Evolutionary conservation across 208 protist species (phyloP).

Genomic region (Crithidia expoeki): DNA sequence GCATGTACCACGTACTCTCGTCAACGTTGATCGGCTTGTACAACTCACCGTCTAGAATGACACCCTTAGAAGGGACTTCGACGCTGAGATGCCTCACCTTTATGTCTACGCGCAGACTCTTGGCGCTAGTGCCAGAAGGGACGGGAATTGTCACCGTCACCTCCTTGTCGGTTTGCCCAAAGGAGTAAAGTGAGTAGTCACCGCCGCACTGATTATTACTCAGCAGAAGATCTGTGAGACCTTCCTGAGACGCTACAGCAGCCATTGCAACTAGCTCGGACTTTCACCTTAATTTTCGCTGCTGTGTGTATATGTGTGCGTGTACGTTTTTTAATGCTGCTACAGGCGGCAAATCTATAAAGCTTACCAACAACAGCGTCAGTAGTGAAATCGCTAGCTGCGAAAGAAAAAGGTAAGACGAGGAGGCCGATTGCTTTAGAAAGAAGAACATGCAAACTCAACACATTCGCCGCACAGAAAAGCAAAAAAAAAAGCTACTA

Average conservation of each 20-base stretch:
- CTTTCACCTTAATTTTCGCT: too few species aligned
- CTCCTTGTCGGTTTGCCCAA: constrained; percentile 81
- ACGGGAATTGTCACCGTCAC: constrained; percentile 73
- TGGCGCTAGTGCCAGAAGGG: constrained; percentile 47
- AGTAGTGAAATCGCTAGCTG: too few species aligned
- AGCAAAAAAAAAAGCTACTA: too few species aligned
- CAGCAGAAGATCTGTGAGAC: constrained; percentile 69
- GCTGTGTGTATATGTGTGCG: too few species aligned
- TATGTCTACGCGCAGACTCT: constrained; percentile 70
- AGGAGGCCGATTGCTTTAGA: too few species aligned
- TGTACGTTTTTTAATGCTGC: too few species aligned
- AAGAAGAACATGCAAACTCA: too few species aligned
- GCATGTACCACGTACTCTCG: constrained; percentile 87
- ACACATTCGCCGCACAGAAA: too few species aligned
- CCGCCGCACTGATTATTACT: constrained; percentile 86
- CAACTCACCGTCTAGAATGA: constrained; percentile 70
- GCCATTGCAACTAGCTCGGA: constrained; percentile 59
- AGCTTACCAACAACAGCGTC: too few species aligned
- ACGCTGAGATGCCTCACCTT: constrained; percentile 45
- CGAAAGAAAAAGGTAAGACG: too few species aligned
- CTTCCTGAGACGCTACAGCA: constrained; percentile 60
- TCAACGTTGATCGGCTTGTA: constrained; percentile 79
- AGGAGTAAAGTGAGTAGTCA: constrained; percentile 79
- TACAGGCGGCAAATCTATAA: too few species aligned
- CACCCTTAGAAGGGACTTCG: constrained; percentile 43